Base-by-base conservation (phyloP, 371 early-diverging fungal genomes). In the Zancudomyces culisetae region DNA sequence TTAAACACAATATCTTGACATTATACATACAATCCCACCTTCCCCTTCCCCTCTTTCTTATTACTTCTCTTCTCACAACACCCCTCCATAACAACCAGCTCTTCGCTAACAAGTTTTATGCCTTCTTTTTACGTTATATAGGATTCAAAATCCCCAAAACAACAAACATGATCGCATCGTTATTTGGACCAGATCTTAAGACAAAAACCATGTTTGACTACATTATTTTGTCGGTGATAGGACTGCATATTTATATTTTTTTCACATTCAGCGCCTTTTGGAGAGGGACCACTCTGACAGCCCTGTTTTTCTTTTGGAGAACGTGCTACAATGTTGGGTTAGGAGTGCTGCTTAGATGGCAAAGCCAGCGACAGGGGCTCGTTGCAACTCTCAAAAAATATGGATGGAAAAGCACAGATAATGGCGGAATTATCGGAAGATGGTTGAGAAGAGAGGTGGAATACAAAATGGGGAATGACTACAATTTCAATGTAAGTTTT, bases 391-490 rank as follows among this genome's bases (percentile, higher is more conserved):
- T 59, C 29, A 70, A 77, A 15, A 61, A 12, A 22, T 26, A 22
- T 40, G 46, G 20, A 10, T 28, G 23, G n/a, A 43, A 23, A 42
- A 4, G 15, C n/a, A 39, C 29, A 23, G 52, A 35, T 27, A 70
- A 71, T 55, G 66, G 62, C 22, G 64, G 76, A 43, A 73, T 59
- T 53, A 60, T 75, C 45, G 77, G 80, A 35, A 48, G 55, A 24
- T 81, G 81, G 77, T 71, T 78, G 58, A 81, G 78, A 55, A 52
- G 52, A 13, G 78, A 87, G 57, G 70, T 96, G 27, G 76, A 71
- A 43, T 69, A 74, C 43, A 90, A 90, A 60, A 92, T 96, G 87
- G 88, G 78, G 3, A 52, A 62, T 27, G 88, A 81, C 57, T 92
- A 92, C 65, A 68, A 80, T 52, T 87, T 80, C 69, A 78, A 77